These are phyloP conservation scores for Fusarium sp. DNA, from an alignment of 2,329 filamentous ascomycete species.

Conservation along the genomic window DNA sequence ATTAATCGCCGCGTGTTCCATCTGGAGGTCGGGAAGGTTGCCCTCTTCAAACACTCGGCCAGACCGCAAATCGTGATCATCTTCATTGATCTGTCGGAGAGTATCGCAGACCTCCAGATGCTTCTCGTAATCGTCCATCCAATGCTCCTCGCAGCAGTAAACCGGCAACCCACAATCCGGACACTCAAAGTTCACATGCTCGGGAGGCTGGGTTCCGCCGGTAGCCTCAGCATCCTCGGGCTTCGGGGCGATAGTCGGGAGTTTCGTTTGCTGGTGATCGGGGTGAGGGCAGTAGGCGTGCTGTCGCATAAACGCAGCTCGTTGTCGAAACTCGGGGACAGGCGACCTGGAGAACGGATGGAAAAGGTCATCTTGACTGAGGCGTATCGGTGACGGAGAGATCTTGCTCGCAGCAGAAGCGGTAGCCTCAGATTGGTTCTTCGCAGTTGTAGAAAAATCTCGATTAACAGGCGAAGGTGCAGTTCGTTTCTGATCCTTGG, in stretches of 20 bases:
- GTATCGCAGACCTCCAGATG: conserved; percentile 95
- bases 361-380: conserved; percentile 88
- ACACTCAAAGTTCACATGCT: conserved; percentile 93
- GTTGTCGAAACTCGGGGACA: conserved; percentile 86
- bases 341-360: conserved; percentile 93
- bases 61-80: conserved; percentile 94
- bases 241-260: conserved; percentile 75
- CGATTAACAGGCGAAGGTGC: conserved; percentile 36
- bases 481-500: conserved; percentile 45
- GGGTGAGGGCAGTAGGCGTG: conserved; percentile 96
- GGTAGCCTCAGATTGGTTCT: conserved; percentile 48
- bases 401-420: conserved; percentile 47
- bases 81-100: conserved; percentile 93
- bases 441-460: conserved; percentile 53
- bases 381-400: conserved; percentile 51
- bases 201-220: conserved; percentile 74
- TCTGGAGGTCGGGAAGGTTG: conserved; percentile 88
- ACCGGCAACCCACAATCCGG: conserved; percentile 95
- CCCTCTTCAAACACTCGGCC: conserved; percentile 96
- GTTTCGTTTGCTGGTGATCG: conserved; percentile 82
- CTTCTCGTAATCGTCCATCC: conserved; percentile 94
- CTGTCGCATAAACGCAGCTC: conserved; percentile 91
- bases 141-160: conserved; percentile 94
- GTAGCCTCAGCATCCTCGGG: conserved; percentile 72
- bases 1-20: conserved; percentile 94